Percentiles rank a stretch among this genome's conserved stretches.
These are phyloP conservation scores for Micromonas pusilla DNA, from an alignment of 139 green algal species.

Conservation along the genomic window DNA sequence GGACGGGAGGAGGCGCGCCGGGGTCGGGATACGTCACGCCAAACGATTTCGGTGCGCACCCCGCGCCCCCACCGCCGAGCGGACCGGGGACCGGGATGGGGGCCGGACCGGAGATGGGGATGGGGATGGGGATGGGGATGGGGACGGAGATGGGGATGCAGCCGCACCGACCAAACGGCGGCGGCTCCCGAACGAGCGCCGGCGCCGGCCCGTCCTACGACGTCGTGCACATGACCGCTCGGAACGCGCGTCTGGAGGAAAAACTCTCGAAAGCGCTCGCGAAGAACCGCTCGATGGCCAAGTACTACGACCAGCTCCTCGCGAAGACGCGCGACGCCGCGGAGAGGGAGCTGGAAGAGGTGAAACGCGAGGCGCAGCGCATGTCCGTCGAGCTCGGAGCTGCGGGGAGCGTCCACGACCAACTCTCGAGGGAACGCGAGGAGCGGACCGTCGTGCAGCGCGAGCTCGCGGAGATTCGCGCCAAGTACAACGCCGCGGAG, in stretches of 20 bases:
- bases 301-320: slow-evolving; percentile 31
- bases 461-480: not conserved
- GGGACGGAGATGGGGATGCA: no score
- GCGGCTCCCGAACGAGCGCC: no score
- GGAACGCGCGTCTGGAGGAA: slow-evolving; percentile 20
- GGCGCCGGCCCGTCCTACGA: not conserved
- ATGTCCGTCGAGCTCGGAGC: not conserved
- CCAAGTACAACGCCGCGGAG: no score
- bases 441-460: not conserved
- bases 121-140: no score
- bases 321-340: slow-evolving; percentile 8
- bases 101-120: no score
- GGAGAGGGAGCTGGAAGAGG: not conserved
- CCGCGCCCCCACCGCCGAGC: no score
- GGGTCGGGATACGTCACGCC: no score
- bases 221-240: not conserved
- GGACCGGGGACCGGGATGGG: no score
- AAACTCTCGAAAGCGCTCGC: slow-evolving; percentile 24
- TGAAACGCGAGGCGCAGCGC: not conserved
- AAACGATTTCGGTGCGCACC: no score
- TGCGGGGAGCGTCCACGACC: not conserved
- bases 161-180: no score
- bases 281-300: slow-evolving; percentile 27
- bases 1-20: no score
- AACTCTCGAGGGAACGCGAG: slow-evolving; percentile 8